phyloP scores from a whole-genome alignment of 257 asterid species.

The Salvia splendens region DNA sequence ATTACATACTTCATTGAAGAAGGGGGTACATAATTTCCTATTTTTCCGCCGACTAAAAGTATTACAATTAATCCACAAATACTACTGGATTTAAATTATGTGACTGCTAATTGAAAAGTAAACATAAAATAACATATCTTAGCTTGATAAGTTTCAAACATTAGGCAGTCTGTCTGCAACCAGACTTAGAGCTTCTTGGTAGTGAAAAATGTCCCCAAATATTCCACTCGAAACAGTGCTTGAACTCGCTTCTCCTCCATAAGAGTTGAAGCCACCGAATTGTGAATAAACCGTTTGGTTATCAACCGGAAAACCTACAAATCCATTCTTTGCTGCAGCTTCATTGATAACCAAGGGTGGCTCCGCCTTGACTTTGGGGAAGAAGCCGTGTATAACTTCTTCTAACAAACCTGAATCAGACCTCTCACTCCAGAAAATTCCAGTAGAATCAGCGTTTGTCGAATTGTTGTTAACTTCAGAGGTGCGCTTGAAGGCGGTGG shows the following conservation, averaged over 20 bases:
- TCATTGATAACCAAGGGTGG: not conserved
- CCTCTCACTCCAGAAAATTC: slow-evolving; percentile 49
- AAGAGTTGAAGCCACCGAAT: slow-evolving; percentile 9
- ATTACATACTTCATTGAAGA: slow-evolving; percentile 6
- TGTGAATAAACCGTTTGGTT: not conserved
- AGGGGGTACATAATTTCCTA: not conserved
- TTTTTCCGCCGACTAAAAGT: not conserved
- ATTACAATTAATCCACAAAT: not conserved
- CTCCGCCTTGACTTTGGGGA: slow-evolving; percentile 30
- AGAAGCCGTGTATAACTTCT: slow-evolving; percentile 41
- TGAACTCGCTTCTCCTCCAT: slow-evolving; percentile 3
- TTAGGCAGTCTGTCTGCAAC: slow-evolving; percentile 32
- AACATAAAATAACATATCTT: not conserved
- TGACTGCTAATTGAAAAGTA: not conserved
- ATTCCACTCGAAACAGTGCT: slow-evolving; percentile 24
- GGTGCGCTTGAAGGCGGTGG: not conserved
- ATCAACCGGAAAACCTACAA: not conserved
- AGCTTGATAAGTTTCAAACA: slow-evolving; percentile 1
- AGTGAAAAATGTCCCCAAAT: slow-evolving; percentile 37
- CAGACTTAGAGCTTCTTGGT: slow-evolving; percentile 36
- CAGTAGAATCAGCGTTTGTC: slow-evolving; percentile 36
- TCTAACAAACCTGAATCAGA: slow-evolving; percentile 44
- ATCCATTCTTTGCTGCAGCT: not conserved
- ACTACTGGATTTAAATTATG: not conserved
- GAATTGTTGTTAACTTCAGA: not conserved